phyloP scores from a whole-genome alignment of 495 filamentous ascomycete genomes.

The Mytilinidion resinicola region DNA sequence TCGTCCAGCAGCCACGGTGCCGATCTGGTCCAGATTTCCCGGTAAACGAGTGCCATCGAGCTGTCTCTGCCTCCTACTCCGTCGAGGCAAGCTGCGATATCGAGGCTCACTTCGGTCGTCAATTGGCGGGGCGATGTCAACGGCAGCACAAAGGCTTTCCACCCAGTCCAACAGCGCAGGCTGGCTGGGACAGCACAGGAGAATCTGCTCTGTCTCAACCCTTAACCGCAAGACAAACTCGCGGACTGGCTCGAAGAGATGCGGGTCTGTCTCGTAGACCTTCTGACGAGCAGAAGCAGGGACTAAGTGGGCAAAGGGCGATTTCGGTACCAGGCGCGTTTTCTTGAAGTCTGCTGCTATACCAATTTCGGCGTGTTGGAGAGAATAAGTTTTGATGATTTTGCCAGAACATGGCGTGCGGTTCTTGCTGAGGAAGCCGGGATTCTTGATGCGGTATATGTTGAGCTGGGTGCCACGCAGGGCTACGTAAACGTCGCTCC shows the following conservation, averaged over 20 bases:
- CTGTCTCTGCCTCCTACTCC: constrained; percentile 27
- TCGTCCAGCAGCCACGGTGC: constrained; percentile 4
- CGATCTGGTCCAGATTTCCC: constrained; percentile 10
- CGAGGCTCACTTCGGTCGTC: constrained; percentile 50
- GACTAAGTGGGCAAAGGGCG: constrained; percentile 30
- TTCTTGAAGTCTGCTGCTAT: constrained; percentile 58
- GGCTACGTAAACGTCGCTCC: constrained; percentile 51
- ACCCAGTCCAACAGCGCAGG: constrained; percentile 53
- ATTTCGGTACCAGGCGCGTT: constrained; percentile 34
- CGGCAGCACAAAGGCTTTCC: constrained; percentile 45
- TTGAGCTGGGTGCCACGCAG: constrained; percentile 55
- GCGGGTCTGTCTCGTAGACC: constrained; percentile 33
- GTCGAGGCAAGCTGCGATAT: constrained; percentile 43
- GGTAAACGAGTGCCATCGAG: constrained; percentile 13
- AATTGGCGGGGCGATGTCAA: constrained; percentile 48
- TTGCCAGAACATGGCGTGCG: constrained; percentile 30
- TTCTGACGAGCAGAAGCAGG: constrained; percentile 26
- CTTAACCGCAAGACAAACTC: constrained; percentile 57
- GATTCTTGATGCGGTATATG: constrained; percentile 48
- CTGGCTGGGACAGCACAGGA: constrained; percentile 50
- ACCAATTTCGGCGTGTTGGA: constrained; percentile 61
- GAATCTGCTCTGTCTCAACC: constrained; percentile 57
- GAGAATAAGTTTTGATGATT: constrained; percentile 51
- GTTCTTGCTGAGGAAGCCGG: constrained; percentile 36
- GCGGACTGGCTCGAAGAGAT: constrained; percentile 33